These are phyloP conservation scores for Fraxinus excelsior DNA, from an alignment of 257 asterid species.

Conservation along the genomic window DNA sequence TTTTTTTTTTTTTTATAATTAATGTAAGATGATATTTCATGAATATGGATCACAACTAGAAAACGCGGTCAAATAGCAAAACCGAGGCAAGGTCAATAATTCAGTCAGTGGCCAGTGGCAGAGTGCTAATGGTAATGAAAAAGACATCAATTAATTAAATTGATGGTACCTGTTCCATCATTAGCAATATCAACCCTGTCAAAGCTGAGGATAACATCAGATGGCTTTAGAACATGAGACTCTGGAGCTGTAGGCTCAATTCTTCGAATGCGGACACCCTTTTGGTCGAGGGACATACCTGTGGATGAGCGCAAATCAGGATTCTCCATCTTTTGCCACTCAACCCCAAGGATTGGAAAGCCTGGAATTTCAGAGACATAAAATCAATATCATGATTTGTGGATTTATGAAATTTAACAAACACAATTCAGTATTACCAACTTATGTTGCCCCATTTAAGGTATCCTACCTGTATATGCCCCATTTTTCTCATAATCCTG, in stretches of 20 bases:
- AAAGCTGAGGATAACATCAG: conserved; percentile 86
- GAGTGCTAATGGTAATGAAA: background rate
- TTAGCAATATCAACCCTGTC: conserved; percentile 87
- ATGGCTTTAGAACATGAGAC: conserved; percentile 66
- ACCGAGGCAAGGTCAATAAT: background rate
- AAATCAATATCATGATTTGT: background rate
- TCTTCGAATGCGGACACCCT: conserved; percentile 92
- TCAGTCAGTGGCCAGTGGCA: background rate
- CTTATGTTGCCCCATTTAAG: background rate
- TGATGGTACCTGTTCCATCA: conserved; percentile 80
- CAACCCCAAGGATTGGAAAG: conserved; percentile 85
- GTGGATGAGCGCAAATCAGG: conserved; percentile 81
- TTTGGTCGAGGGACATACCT: conserved; percentile 88
- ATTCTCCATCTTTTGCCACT: conserved; percentile 99
- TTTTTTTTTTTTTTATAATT: background rate
- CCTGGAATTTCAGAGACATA: conserved; percentile 41
- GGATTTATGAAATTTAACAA: background rate
- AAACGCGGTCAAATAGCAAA: background rate
- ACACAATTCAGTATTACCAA: background rate
- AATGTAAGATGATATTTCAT: background rate
- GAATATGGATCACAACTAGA: background rate
- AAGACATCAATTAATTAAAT: background rate
- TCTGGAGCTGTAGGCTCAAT: conserved; percentile 90
- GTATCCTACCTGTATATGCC: conserved; percentile 64
- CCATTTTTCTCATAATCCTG: conserved; percentile 87